A percentile compares a stretch with the other conserved stretches of the same genome.
These are phyloP conservation scores for Prunella vulgaris DNA, from an alignment of 257 asterid genomes.

Conservation along the genomic window DNA sequence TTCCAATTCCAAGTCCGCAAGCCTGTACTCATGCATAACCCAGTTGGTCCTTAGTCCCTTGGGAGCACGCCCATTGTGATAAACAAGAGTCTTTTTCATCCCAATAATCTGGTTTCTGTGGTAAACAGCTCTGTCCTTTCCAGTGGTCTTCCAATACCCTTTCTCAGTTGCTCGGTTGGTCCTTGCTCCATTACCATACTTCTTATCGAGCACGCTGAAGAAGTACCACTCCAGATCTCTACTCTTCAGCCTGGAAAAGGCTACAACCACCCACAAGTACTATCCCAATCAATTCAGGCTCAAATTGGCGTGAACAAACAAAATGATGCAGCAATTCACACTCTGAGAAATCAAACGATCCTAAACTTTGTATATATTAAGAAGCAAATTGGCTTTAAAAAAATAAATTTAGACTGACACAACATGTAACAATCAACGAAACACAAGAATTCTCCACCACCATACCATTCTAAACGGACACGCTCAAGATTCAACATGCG, in stretches of 20 bases:
- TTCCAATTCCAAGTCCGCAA: conserved; percentile 62
- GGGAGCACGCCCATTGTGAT: conserved; percentile 92
- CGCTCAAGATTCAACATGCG: background rate
- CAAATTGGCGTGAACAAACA: background rate
- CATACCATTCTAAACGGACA: background rate
- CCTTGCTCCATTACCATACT: conserved; percentile 85
- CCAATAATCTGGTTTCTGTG: conserved; percentile 67
- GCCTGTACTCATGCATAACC: conserved; percentile 98
- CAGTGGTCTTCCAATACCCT: conserved; percentile 99
- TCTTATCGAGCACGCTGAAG: conserved; percentile 82
- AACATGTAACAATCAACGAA: background rate
- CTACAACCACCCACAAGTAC: conserved; percentile 30
- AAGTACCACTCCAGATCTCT: conserved; percentile 94
- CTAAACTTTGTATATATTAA: background rate
- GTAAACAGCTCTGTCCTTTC: conserved; percentile 82
- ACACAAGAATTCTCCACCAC: background rate
- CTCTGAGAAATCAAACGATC: background rate
- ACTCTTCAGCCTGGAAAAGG: conserved; percentile 61
- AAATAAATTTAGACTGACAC: background rate
- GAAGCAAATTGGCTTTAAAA: background rate
- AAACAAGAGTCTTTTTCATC: conserved; percentile 94
- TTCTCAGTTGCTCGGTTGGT: conserved; percentile 86
- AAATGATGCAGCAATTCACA: background rate
- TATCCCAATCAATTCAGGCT: background rate
- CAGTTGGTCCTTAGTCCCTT: conserved; percentile 84